Base-by-base conservation (phyloP, 768 basidiomycete genomes). In the Lactarius sanguifluus region DNA sequence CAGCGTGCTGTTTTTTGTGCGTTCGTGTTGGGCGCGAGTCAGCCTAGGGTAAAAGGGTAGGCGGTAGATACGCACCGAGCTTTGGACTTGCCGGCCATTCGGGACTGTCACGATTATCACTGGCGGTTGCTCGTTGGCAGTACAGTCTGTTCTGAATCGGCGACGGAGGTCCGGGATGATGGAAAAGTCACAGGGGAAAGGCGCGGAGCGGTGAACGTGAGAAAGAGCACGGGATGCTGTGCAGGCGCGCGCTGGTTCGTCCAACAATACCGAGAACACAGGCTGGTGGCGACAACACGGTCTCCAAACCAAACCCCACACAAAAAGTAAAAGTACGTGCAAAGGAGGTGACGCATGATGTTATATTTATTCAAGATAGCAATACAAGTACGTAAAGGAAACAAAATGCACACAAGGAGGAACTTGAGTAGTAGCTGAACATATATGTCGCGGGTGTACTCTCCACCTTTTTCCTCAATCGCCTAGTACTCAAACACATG, bases 81-180 rank as follows among this genome's bases (percentile, higher is more conserved):
- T 78, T 88, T 89, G 41, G 81, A 76, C 72, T 87, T 88, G 64
- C 75, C 76, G 62, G 86, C 87, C 87, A 88, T 89, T 61, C 64
- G 60, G 68, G 43, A 23, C 47, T 50, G 23, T 47, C n/a, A 13
- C 25, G 23, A 47, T n/a, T 50, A 23, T 50, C n/a, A 10, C 23
- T 25, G 10, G 47, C 5, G 5, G 45, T 47, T 23, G 45, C 15
- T 47, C 41, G 15, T 15, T 38, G 36, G 36, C 36, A 12, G 16
- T 41, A 18, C 41, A 41, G 41, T 41, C 16, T 13, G 36, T 38
- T 38, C 28, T 28, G 28, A 28, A 28, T 28, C 36, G 36, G 36
- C 36, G 41, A 7, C 41, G 41, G 16, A 41, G 15, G 34, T 8
- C 34, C 34, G 34, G 34, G 41, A 18, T 5, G 41, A 18, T 5